These are phyloP conservation scores for Didymella sp. DNA, from an alignment of 2,329 filamentous ascomycete species.

Conservation along the genomic window DNA sequence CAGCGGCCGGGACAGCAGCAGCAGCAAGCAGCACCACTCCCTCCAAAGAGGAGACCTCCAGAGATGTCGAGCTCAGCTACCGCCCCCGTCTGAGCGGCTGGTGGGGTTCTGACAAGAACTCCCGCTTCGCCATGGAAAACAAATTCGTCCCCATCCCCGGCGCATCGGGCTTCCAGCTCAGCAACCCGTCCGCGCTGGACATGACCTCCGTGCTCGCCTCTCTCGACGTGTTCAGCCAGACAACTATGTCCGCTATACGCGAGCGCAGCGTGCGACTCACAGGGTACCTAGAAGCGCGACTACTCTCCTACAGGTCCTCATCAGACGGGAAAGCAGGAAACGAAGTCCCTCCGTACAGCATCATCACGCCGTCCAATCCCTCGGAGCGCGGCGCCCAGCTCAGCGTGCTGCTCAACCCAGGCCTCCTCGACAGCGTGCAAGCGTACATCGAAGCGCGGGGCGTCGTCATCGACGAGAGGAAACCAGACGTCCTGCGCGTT, in stretches of 20 bases:
- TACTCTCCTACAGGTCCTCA: slow-evolving; percentile 25
- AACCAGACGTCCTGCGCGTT: slow-evolving; percentile 83
- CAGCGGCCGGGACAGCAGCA: not conserved
- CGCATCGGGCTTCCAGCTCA: slow-evolving; percentile 83
- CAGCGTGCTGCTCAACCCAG: slow-evolving; percentile 72
- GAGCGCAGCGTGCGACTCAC: slow-evolving; percentile 76
- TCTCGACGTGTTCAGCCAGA: slow-evolving; percentile 75
- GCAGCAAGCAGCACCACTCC: not conserved
- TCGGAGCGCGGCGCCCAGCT: slow-evolving; percentile 78
- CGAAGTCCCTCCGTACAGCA: slow-evolving; percentile 50
- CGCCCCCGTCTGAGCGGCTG: slow-evolving; percentile 77
- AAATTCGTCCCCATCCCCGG: slow-evolving; percentile 77
- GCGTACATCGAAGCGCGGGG: slow-evolving; percentile 69
- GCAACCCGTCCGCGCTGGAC: slow-evolving; percentile 81
- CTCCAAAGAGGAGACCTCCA: not conserved
- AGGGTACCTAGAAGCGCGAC: slow-evolving; percentile 70
- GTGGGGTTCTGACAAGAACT: slow-evolving; percentile 83
- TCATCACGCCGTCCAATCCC: slow-evolving; percentile 74
- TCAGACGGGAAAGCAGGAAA: not conserved
- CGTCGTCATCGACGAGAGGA: slow-evolving; percentile 81
- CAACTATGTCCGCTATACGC: slow-evolving; percentile 72
- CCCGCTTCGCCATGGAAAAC: slow-evolving; percentile 84
- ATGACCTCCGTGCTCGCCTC: slow-evolving; percentile 76
- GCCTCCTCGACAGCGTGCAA: slow-evolving; percentile 73
- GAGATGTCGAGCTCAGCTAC: slow-evolving; percentile 52